Evolutionary conservation across 1,284 basidiomycete genomes (phyloP).

Genomic region (Puccinia polysora): DNA sequence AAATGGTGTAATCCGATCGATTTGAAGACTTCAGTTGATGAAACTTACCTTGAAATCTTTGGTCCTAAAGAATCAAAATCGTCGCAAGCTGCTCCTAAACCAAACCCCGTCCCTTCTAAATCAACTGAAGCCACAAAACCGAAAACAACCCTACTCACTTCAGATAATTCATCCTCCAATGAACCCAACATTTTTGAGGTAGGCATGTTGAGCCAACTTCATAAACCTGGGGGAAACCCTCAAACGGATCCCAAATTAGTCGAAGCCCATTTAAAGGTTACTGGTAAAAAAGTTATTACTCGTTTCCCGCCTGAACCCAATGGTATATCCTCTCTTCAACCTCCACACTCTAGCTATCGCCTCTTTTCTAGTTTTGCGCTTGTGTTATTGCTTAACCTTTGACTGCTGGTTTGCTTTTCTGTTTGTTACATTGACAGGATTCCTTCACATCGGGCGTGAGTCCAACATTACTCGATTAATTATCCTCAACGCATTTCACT

Average conservation of each 20-base stretch:
- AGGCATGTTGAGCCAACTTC: conserved; percentile 87
- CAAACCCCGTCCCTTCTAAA: not conserved
- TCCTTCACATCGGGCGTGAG: conserved; percentile 40
- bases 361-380: not conserved
- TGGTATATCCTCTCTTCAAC: conserved; percentile 7
- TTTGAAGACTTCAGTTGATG: conserved; percentile 80
- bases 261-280: conserved; percentile 73
- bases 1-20: conserved; percentile 88
- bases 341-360: too few relatives aligned
- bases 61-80: conserved; percentile 72
- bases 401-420: not conserved
- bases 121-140: conserved; percentile 50
- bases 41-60: conserved; percentile 68
- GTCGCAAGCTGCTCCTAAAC: conserved; percentile 44
- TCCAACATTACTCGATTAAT: not conserved
- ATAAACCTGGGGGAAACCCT: conserved; percentile 89
- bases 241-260: conserved; percentile 75
- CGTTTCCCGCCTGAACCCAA: conserved; percentile 94
- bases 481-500: not conserved
- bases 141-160: conserved; percentile 49
- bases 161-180: not conserved
- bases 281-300: conserved; percentile 80
- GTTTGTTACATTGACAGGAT: conserved; percentile 21
- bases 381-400: not conserved
- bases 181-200: conserved; percentile 73